Base-by-base conservation (phyloP, 2,329 filamentous ascomycete genomes). In the Sphaceloma murrayae region DNA sequence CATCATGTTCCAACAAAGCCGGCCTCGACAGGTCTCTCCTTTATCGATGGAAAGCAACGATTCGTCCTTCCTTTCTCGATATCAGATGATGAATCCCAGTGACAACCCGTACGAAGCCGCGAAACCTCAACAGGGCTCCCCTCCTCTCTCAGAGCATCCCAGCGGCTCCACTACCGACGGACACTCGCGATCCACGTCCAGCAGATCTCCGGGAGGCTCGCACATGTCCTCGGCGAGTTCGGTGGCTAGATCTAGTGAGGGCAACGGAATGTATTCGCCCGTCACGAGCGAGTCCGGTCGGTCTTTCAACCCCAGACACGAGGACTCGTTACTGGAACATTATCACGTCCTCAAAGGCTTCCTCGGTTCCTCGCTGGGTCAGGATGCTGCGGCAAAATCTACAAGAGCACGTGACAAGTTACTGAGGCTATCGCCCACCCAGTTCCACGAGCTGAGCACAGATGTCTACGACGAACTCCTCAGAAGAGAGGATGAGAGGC, bases 381-480 rank as follows among this genome's bases (percentile, higher is more conserved):
- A 80, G 56, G 83, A 93, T 61, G 84, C 87, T 53, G 78, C 81
- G 58, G 74, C 75, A 34, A 81, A 81, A 50, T 75, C 78, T 39
- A 91, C 91, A 45, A 81, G 87, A 58, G 91, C 91, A 46, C 81
- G 88, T 57, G 91, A 96, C 65, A 98, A 98, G 71, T 73, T 96
- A 46, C 73, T 95, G 48, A 79, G 89, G 48, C 74, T 98, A 42
- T 94, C 88, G 1, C 72, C 82, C 1, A 85, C 94, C 19, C 91
- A 98, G 63, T 96, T 98, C 63, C 86, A 94, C 64, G 91, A 98
- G 67, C 74, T 98, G 50, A 95, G 88, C 65, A 96, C 89, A 47
- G 91, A 98, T 66, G 89, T 98, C 30, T 96, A 84, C 65, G 91
- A 98, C 64, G 91, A 98, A 66, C 72, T 96, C 52, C 73, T 93